Percentiles rank a stretch among this genome's conserved stretches.
Conservation (phyloP, 1,139 yeast species). For the Debaryomyces coudertii region DNA sequence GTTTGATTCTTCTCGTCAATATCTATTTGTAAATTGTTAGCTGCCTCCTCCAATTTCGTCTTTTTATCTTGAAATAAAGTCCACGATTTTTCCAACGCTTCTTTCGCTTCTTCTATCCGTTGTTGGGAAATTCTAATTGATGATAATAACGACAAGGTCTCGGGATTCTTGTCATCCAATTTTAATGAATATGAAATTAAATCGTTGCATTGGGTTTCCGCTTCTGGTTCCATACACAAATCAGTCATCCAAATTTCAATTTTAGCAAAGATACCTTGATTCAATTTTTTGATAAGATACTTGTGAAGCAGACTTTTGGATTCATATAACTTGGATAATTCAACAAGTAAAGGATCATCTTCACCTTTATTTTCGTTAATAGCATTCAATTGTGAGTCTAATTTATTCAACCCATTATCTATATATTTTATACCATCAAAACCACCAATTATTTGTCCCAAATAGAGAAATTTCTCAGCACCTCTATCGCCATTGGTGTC, state of each 20-base stretch:
- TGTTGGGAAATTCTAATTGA: constrained; percentile 92
- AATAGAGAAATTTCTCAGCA: constrained; percentile 79
- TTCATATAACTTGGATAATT: constrained; percentile 31
- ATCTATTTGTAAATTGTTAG: constrained; percentile 26
- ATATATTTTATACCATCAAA: constrained; percentile 68
- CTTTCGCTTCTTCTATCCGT: constrained; percentile 68
- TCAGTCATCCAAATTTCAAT: constrained; percentile 99
- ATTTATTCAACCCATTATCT: constrained; percentile 61
- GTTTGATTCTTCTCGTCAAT: constrained; percentile 24
- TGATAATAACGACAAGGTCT: constrained; percentile 79
- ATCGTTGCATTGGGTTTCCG: constrained; percentile 78
- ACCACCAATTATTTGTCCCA: constrained; percentile 92
- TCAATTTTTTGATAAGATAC: constrained; percentile 55
- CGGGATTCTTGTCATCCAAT: constrained; percentile 67
- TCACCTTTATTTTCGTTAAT: constrained; percentile 27
- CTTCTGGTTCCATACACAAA: constrained; percentile 89
- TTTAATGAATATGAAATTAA: constrained; percentile 67
- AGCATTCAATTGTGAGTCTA: constrained; percentile 45
- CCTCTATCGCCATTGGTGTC: constrained; percentile 71
- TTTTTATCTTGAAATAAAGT: constrained; percentile 59
- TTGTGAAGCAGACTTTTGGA: constrained; percentile 29
- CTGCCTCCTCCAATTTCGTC: constrained; percentile 49
- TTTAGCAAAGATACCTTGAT: constrained; percentile 80
- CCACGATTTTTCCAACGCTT: constrained; percentile 77
- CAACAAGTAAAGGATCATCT: constrained; percentile 30